Evolutionary conservation across 345 rosid species (phyloP).

Genomic region (Mercurialis annua): DNA sequence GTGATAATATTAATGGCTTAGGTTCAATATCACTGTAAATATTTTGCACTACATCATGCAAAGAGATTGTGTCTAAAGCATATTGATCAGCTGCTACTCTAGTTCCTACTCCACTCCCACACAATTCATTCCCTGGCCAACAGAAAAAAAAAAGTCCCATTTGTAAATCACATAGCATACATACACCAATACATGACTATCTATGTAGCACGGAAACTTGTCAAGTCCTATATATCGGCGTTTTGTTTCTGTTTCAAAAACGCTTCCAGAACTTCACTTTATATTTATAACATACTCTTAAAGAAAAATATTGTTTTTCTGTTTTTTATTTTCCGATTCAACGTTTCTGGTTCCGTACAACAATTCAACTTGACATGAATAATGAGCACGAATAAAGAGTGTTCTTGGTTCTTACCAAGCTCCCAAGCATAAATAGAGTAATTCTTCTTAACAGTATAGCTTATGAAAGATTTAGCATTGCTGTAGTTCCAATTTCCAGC

Average conservation of each 20-base stretch:
- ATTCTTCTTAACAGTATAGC: slow-evolving; percentile 48
- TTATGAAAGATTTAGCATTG: slow-evolving; percentile 72
- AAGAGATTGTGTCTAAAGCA: slow-evolving; percentile 58
- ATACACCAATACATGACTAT: too few species aligned
- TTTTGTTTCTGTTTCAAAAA: too few species aligned
- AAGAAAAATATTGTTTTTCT: too few species aligned
- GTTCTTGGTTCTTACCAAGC: slow-evolving; percentile 64
- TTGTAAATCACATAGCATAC: background rate
- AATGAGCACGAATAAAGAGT: background rate
- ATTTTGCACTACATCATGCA: slow-evolving; percentile 42
- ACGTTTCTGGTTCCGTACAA: too few species aligned
- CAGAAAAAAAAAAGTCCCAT: background rate
- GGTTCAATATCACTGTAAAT: slow-evolving; percentile 41
- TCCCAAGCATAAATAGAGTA: slow-evolving; percentile 70
- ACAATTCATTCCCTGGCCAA: slow-evolving; percentile 73
- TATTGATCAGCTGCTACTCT: slow-evolving; percentile 70
- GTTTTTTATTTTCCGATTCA: too few species aligned
- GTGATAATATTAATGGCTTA: slow-evolving; percentile 71
- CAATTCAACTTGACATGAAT: too few species aligned
- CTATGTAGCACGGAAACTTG: too few species aligned
- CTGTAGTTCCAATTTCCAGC: slow-evolving; percentile 67
- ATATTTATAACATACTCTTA: too few species aligned
- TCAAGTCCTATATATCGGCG: too few species aligned
- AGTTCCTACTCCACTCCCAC: slow-evolving; percentile 78
- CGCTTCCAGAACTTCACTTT: too few species aligned